Percentiles rank a stretch among this genome's conserved stretches.
These are phyloP conservation scores for Clavulina sp. DNA, from an alignment of 768 basidiomycete genomes.

Conservation along the genomic window DNA sequence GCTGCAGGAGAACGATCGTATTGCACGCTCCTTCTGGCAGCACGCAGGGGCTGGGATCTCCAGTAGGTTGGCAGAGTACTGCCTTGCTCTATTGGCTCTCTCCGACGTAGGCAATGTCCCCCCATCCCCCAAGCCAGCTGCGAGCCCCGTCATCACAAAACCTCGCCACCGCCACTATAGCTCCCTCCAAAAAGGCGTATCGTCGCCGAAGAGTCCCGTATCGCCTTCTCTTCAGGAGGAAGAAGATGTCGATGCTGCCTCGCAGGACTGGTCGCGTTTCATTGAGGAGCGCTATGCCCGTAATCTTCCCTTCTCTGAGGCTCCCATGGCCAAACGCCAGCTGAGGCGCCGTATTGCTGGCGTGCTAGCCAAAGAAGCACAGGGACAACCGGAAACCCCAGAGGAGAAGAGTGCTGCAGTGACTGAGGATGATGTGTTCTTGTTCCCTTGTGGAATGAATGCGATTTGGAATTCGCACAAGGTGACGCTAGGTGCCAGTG, in stretches of 20 bases:
- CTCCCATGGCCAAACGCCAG: conserved; percentile 67
- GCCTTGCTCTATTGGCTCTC: conserved; percentile 42
- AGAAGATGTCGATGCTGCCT: conserved; percentile 10
- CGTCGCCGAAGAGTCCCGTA: conserved; percentile 5
- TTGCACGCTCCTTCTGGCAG: conserved; percentile 92
- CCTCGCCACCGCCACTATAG: conserved; percentile 43
- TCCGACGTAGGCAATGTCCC: conserved; percentile 14
- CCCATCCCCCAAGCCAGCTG: conserved; percentile 12
- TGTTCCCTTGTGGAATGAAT: conserved; percentile 79
- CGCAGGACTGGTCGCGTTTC: conserved; percentile 46
- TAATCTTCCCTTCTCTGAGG: conserved; percentile 59
- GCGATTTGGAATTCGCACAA: conserved; percentile 89
- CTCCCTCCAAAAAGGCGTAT: conserved; percentile 14
- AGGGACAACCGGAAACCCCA: conserved; percentile 11
- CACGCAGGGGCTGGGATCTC: conserved; percentile 84
- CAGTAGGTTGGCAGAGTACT: conserved; percentile 70
- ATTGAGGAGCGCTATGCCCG: conserved; percentile 92
- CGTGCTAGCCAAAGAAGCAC: conserved; percentile 29
- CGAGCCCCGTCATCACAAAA: conserved; percentile 25
- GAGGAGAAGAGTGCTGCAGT: conserved; percentile 46
- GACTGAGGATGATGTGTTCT: conserved; percentile 72
- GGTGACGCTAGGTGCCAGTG: conserved; percentile 30
- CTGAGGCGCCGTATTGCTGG: conserved; percentile 82
- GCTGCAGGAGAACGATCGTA: conserved; percentile 34
- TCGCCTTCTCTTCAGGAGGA: neutral